These are phyloP conservation scores for Coemansia sp. DNA, from an alignment of 192 early-diverging fungal genomes.

Conservation along the genomic window DNA sequence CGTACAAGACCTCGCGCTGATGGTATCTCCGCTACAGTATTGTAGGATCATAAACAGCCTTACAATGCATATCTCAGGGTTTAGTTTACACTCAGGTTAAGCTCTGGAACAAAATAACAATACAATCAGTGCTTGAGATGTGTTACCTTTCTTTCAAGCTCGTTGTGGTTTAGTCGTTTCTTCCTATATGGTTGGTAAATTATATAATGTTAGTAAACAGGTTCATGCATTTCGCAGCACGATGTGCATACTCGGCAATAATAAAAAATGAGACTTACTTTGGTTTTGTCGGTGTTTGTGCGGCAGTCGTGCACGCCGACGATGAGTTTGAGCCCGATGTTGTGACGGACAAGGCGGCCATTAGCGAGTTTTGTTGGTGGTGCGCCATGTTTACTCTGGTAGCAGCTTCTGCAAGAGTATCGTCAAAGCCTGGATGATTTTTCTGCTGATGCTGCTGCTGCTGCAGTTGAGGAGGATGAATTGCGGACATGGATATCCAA, in stretches of 20 bases:
- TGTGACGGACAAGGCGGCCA: neutral
- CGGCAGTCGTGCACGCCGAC: neutral
- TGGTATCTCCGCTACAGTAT: slow-evolving; percentile 52
- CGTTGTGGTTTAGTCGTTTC: slow-evolving; percentile 57
- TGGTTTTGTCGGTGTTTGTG: slow-evolving; percentile 16
- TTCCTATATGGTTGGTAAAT: slow-evolving; percentile 25
- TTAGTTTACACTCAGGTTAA: neutral
- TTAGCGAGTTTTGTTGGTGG: neutral
- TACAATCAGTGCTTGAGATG: neutral
- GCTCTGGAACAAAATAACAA: neutral
- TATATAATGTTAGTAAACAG: neutral
- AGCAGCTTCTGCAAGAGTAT: slow-evolving; percentile 1
- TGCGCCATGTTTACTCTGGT: neutral
- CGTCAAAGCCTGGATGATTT: neutral
- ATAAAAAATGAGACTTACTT: slow-evolving; percentile 25
- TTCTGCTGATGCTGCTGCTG: slow-evolving; percentile 4
- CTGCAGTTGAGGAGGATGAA: slow-evolving; percentile 2
- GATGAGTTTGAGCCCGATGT: neutral
- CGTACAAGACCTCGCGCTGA: slow-evolving; percentile 56
- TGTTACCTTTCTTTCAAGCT: slow-evolving; percentile 57
- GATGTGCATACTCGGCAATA: neutral
- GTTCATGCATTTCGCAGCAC: neutral
- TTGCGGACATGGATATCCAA: slow-evolving; percentile 10
- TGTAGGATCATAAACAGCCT: neutral
- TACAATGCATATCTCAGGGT: neutral